phyloP scores from a whole-genome alignment of 257 asterid species.

The Schizonepeta tenuifolia region DNA sequence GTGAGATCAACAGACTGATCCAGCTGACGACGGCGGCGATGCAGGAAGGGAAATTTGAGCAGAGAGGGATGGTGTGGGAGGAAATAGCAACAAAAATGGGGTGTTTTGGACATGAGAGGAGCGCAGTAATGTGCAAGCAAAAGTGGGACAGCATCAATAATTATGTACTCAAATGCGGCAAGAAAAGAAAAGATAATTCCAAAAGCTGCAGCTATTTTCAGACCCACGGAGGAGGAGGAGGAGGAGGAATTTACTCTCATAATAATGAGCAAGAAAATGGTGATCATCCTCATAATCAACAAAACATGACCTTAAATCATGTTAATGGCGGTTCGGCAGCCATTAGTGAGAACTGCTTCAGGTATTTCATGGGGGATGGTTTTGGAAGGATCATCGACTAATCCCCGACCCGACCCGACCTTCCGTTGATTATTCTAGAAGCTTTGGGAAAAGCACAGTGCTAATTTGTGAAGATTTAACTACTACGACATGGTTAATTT shows the following conservation, averaged over 20 bases:
- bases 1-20: constrained; percentile 57
- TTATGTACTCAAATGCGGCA: constrained; percentile 54
- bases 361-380: constrained; percentile 77
- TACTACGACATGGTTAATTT: not conserved
- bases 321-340: constrained; percentile 24
- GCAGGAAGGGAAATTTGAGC: constrained; percentile 56
- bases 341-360: constrained; percentile 57
- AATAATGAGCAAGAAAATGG: constrained; percentile 18
- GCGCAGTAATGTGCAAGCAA: constrained; percentile 54
- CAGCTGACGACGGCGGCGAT: constrained; percentile 51
- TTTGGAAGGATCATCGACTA: constrained; percentile 64
- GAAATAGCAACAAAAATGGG: constrained; percentile 67
- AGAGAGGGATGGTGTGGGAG: constrained; percentile 60
- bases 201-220: constrained; percentile 42
- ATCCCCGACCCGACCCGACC: not conserved
- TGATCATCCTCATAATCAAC: constrained; percentile 5
- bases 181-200: constrained; percentile 62
- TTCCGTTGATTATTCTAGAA: not conserved
- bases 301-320: not conserved
- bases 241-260: constrained; percentile 37
- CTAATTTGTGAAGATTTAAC: not conserved
- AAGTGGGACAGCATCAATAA: constrained; percentile 69
- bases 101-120: constrained; percentile 71
- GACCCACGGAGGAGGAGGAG: constrained; percentile 40
- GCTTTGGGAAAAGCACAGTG: not conserved